phyloP scores from a whole-genome alignment of 768 basidiomycete species.

The Auricularia heimuer region DNA sequence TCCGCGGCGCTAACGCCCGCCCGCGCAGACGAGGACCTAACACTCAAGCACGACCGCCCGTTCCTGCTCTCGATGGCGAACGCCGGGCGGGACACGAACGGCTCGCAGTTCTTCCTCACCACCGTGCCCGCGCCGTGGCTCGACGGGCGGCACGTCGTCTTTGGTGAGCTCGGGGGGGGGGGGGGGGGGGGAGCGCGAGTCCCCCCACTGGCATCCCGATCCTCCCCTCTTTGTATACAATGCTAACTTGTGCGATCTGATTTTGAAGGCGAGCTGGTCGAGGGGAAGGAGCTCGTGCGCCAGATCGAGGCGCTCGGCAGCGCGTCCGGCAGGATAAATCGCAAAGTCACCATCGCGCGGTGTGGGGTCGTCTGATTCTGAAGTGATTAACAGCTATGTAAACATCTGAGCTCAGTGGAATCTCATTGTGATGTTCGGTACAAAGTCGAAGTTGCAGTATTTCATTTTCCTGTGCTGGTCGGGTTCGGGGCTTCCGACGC shows the following conservation, averaged over 20 bases:
- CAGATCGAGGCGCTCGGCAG: conserved; percentile 33
- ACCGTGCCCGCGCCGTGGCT: conserved; percentile 71
- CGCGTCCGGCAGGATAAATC: conserved; percentile 28
- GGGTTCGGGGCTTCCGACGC: too few species aligned
- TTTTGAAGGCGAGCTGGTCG: conserved; percentile 40
- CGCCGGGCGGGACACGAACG: conserved; percentile 73
- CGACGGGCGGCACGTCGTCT: conserved; percentile 78
- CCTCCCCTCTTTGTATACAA: too few species aligned
- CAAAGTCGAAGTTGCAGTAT: too few species aligned
- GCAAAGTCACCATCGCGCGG: conserved; percentile 41
- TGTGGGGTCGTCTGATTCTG: conserved; percentile 10
- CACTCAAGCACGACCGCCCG: conserved; percentile 59
- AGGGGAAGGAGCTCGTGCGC: conserved; percentile 48
- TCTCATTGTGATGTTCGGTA: too few species aligned
- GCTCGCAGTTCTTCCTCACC: conserved; percentile 85
- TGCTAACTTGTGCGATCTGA: too few species aligned
- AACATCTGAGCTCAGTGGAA: too few species aligned
- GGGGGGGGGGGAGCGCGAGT: not conserved
- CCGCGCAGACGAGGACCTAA: conserved; percentile 73
- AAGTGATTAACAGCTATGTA: too few species aligned
- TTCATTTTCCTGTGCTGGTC: too few species aligned
- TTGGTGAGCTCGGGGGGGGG: conserved; percentile 56
- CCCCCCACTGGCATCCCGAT: not conserved
- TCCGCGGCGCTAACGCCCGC: conserved; percentile 12
- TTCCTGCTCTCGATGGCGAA: conserved; percentile 75